A percentile compares a stretch with the other conserved stretches of the same genome.
These are phyloP conservation scores for Mycocalia duriaeana DNA, from an alignment of 1,284 basidiomycete genomes.

Conservation along the genomic window DNA sequence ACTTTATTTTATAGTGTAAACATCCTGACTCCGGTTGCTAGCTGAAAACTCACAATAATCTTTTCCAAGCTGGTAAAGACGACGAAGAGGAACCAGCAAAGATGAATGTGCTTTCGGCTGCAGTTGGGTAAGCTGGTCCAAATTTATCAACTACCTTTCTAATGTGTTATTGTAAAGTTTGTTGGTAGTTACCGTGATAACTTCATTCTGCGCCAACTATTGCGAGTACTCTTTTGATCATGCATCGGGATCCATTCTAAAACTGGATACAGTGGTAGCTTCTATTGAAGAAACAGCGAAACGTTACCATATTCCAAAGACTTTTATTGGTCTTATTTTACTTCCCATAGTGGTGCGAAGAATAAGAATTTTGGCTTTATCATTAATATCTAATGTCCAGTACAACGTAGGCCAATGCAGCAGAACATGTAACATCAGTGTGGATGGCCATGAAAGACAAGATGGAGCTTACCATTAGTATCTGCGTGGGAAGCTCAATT, in stretches of 20 bases:
- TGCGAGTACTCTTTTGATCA: constrained; percentile 34
- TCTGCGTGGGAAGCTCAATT: constrained; percentile 88
- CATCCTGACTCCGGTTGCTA: constrained; percentile 32
- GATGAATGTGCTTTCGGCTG: constrained; percentile 71
- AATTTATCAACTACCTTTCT: neutral
- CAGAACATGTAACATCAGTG: constrained; percentile 78
- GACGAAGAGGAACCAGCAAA: constrained; percentile 39
- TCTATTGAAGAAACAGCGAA: constrained; percentile 87
- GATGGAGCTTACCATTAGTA: constrained; percentile 84
- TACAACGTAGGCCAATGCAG: constrained; percentile 60
- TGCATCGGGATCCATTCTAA: neutral
- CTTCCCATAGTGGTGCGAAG: constrained; percentile 69
- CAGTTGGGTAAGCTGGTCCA: constrained; percentile 45
- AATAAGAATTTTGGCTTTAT: too few species aligned
- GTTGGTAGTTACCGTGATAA: constrained; percentile 68
- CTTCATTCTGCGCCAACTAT: constrained; percentile 83
- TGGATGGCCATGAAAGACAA: constrained; percentile 90
- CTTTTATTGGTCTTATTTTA: constrained; percentile 75
- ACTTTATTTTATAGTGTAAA: constrained; percentile 32
- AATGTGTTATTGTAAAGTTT: constrained; percentile 34
- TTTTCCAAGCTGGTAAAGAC: constrained; percentile 31
- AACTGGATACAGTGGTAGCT: constrained; percentile 59
- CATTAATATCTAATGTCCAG: too few species aligned
- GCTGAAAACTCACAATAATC: constrained; percentile 32
- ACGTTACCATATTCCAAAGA: constrained; percentile 76